Conservation (phyloP, 2,329 filamentous ascomycete genomes). For the Dothistroma pini region DNA sequence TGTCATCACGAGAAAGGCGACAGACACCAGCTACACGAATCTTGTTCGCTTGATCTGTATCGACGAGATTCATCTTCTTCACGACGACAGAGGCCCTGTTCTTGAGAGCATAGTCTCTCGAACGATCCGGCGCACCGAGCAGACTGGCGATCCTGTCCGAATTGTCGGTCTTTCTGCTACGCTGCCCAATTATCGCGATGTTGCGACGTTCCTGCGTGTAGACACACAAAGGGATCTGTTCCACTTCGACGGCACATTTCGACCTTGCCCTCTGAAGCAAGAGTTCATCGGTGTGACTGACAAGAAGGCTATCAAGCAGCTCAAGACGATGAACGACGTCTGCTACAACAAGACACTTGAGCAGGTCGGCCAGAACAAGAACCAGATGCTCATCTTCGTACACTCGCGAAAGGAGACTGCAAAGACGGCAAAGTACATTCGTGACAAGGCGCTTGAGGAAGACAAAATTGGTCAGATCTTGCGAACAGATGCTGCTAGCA, state of each 20-base stretch:
- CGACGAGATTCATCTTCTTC: constrained; percentile 95
- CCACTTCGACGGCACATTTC: constrained; percentile 92
- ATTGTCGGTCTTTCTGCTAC: constrained; percentile 92
- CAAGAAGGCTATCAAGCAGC: constrained; percentile 96
- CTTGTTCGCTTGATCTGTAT: constrained; percentile 96
- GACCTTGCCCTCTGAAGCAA: constrained; percentile 90
- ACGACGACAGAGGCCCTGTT: constrained; percentile 95
- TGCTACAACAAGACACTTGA: constrained; percentile 97
- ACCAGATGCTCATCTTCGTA: constrained; percentile 99
- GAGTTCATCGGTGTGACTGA: constrained; percentile 98
- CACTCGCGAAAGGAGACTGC: constrained; percentile 98
- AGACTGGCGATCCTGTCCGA: constrained; percentile 88
- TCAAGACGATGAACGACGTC: constrained; percentile 99
- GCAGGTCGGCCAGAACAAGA: constrained; percentile 85
- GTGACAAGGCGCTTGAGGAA: constrained; percentile 94
- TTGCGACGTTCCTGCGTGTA: constrained; percentile 90
- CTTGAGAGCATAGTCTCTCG: constrained; percentile 94
- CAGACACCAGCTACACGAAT: constrained; percentile 93
- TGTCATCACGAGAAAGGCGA: constrained; percentile 96
- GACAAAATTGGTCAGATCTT: constrained; percentile 97
- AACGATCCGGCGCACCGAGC: constrained; percentile 88
- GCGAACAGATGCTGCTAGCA: constrained; percentile 84
- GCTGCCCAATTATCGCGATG: constrained; percentile 92
- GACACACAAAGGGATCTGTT: constrained; percentile 83
- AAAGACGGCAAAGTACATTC: constrained; percentile 93